These are phyloP conservation scores for Metschnikowia lunata DNA, from an alignment of 805 yeast species.

Conservation along the genomic window DNA sequence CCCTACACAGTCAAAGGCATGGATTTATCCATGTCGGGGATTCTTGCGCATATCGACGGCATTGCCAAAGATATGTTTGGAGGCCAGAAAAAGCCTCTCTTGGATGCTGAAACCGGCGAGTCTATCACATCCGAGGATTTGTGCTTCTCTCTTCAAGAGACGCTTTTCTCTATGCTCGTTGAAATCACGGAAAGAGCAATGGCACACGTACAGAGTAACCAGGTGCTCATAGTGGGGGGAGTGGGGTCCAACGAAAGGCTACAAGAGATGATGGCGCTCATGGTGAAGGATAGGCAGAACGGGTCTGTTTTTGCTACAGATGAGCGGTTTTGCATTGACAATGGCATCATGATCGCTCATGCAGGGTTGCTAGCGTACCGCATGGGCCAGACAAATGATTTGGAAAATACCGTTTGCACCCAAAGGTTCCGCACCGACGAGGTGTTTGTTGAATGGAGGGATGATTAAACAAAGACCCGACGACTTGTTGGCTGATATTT, in stretches of 20 bases:
- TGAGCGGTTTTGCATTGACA: slow-evolving; percentile 94
- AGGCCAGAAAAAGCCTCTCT: slow-evolving; percentile 32
- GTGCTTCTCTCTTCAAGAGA: slow-evolving; percentile 90
- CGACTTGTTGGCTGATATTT: no score
- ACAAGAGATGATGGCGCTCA: slow-evolving; percentile 94
- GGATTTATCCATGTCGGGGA: slow-evolving; percentile 97
- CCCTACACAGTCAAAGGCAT: slow-evolving; percentile 98
- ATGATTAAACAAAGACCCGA: slow-evolving; percentile 32
- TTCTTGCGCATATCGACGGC: slow-evolving; percentile 77
- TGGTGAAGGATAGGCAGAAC: slow-evolving; percentile 79
- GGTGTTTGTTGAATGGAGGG: slow-evolving; percentile 87
- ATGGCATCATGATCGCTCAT: slow-evolving; percentile 98
- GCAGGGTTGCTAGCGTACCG: slow-evolving; percentile 88
- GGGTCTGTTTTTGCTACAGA: slow-evolving; percentile 94
- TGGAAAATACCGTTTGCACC: slow-evolving; percentile 77
- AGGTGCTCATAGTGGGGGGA: slow-evolving; percentile 94
- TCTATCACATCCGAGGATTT: slow-evolving; percentile 76
- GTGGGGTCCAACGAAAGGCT: slow-evolving; percentile 93
- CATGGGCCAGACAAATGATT: slow-evolving; percentile 62
- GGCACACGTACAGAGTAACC: slow-evolving; percentile 91
- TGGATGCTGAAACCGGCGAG: slow-evolving; percentile 43
- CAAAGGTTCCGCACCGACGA: slow-evolving; percentile 95
- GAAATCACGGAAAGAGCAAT: slow-evolving; percentile 97
- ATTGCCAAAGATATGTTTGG: slow-evolving; percentile 70
- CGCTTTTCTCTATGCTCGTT: slow-evolving; percentile 90